Conservation (phyloP, 2,329 filamentous ascomycete genomes). For the Exserohilum rostratum region DNA sequence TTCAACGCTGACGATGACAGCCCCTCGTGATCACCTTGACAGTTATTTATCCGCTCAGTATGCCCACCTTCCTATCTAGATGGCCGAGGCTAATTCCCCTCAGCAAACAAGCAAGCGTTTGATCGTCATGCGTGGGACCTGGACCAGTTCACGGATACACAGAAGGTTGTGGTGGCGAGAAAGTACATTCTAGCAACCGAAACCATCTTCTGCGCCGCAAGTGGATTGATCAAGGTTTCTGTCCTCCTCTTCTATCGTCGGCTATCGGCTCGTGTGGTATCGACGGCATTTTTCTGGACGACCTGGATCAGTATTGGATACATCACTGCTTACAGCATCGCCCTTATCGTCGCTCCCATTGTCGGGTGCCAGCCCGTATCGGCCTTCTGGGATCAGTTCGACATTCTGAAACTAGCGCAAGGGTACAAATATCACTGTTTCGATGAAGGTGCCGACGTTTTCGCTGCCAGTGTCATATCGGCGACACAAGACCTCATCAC, state of each 20-base stretch:
- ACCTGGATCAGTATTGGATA: slow-evolving; percentile 37
- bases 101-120: slow-evolving; percentile 27
- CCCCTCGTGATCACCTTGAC: slow-evolving; percentile 27
- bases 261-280: slow-evolving; percentile 34
- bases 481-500: slow-evolving; percentile 38
- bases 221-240: slow-evolving; percentile 42
- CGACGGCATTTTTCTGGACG: slow-evolving; percentile 30
- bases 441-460: slow-evolving; percentile 41
- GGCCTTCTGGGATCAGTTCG: slow-evolving; percentile 39
- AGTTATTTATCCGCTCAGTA: slow-evolving; percentile 29
- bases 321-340: slow-evolving; percentile 34
- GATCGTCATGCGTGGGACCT: slow-evolving; percentile 40
- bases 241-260: slow-evolving; percentile 43
- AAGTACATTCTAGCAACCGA: slow-evolving; percentile 39
- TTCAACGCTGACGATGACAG: slow-evolving; percentile 19
- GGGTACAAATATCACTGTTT: slow-evolving; percentile 40
- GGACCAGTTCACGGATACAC: slow-evolving; percentile 10
- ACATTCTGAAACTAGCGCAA: slow-evolving; percentile 20
- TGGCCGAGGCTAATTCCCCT: slow-evolving; percentile 12
- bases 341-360: slow-evolving; percentile 36
- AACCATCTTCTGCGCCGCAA: slow-evolving; percentile 32
- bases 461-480: slow-evolving; percentile 37
- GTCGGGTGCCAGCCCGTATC: slow-evolving; percentile 39
- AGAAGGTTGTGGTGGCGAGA: slow-evolving; percentile 22
- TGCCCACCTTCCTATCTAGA: neutral